Evolutionary conservation across 2,329 filamentous ascomycete genomes (phyloP).

Genomic region (Pyrenochaeta sp.): DNA sequence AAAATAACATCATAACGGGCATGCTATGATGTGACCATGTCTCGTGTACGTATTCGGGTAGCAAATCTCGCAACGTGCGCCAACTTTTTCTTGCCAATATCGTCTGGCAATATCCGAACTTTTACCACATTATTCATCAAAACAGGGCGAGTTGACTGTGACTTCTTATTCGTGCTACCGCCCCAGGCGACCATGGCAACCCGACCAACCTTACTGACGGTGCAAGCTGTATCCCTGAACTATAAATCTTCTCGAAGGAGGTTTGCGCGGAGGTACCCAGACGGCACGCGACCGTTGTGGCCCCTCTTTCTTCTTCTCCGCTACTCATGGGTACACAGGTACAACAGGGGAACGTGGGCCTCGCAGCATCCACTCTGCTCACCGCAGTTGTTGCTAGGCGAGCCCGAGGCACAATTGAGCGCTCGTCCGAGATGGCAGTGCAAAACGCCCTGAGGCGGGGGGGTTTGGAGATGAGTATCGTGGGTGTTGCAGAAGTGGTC

Average conservation of each 20-base stretch:
- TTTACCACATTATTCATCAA: neutral
- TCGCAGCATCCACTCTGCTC: slow-evolving; percentile 6
- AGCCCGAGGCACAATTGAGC: slow-evolving; percentile 4
- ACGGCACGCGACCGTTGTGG: slow-evolving; percentile 21
- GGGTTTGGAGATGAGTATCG: neutral
- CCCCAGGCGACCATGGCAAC: slow-evolving; percentile 23
- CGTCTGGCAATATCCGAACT: neutral
- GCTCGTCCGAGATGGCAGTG: neutral
- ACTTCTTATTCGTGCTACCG: slow-evolving; percentile 13
- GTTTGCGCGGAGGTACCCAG: slow-evolving; percentile 26
- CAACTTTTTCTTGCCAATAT: neutral
- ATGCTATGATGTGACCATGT: slow-evolving; percentile 6
- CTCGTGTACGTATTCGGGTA: slow-evolving; percentile 3
- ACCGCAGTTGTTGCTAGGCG: slow-evolving; percentile 7
- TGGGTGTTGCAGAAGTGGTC: slow-evolving; percentile 9
- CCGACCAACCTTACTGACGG: no score
- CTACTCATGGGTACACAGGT: slow-evolving; percentile 13
- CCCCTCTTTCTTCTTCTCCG: slow-evolving; percentile 10
- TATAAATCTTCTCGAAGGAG: slow-evolving; percentile 30
- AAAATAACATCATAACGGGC: slow-evolving; percentile 14
- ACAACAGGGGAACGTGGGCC: slow-evolving; percentile 15
- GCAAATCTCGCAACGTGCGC: slow-evolving; percentile 6
- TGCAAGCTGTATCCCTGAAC: slow-evolving; percentile 30
- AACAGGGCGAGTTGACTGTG: slow-evolving; percentile 6
- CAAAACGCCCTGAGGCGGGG: slow-evolving; percentile 6